Percentiles rank a stretch among this genome's conserved stretches.
These are phyloP conservation scores for Penicillium macrosclerotiorum DNA, from an alignment of 495 filamentous ascomycete species.

Conservation along the genomic window DNA sequence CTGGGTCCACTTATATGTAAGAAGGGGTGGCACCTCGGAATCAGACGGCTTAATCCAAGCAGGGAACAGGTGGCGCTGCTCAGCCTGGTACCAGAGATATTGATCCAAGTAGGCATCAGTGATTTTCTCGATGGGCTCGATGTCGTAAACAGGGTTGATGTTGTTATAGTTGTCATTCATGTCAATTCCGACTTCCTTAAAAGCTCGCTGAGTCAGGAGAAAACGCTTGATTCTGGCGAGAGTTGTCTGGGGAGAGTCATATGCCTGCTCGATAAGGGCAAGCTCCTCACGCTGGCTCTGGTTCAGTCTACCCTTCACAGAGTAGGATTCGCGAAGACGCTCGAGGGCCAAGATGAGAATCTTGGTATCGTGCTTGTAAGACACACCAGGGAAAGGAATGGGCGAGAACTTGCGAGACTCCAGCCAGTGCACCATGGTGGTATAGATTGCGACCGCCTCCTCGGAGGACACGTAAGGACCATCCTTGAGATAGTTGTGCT, in stretches of 20 bases:
- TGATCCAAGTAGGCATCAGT: constrained; percentile 99
- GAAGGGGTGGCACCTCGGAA: constrained; percentile 94
- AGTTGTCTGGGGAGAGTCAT: constrained; percentile 96
- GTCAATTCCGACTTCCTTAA: constrained; percentile 99
- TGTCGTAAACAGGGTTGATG: constrained; percentile 98
- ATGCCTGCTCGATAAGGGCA: constrained; percentile 96
- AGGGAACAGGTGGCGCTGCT: constrained; percentile 96
- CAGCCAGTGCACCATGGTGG: constrained; percentile 98
- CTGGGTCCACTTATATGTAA: constrained; percentile 99
- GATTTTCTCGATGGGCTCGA: constrained; percentile 99
- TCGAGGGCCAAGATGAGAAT: constrained; percentile 97
- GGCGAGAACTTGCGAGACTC: constrained; percentile 98
- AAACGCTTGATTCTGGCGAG: constrained; percentile 97
- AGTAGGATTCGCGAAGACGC: constrained; percentile 92
- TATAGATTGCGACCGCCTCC: constrained; percentile 98
- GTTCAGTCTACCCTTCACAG: constrained; percentile 94
- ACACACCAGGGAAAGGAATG: constrained; percentile 98
- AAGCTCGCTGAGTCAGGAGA: constrained; percentile 92
- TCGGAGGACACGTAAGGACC: constrained; percentile 98
- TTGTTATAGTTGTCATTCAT: constrained; percentile 99
- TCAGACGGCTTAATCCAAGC: constrained; percentile 99
- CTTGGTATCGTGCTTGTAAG: constrained; percentile 99
- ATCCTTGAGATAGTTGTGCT: constrained; percentile 99
- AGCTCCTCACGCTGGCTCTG: constrained; percentile 98
- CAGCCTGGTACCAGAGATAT: constrained; percentile 99